Evolutionary conservation across 176 grass and related monocot genomes (phyloP).

Genomic region (Avena eriantha): DNA sequence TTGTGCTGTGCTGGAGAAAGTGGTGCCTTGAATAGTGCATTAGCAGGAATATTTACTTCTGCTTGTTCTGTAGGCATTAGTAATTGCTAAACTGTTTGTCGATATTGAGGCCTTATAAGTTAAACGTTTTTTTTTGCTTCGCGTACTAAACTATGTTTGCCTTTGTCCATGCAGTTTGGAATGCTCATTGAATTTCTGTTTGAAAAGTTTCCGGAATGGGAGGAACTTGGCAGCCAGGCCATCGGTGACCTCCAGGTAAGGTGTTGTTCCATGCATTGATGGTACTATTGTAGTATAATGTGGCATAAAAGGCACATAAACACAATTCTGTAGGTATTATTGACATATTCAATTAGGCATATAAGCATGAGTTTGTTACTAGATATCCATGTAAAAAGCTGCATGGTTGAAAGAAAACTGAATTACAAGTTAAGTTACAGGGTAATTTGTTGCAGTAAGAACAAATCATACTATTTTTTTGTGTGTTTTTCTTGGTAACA

Average conservation of each 20-base stretch:
- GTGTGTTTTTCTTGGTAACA: constrained; percentile 4
- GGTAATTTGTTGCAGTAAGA: neutral
- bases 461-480: neutral
- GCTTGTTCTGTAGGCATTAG: neutral
- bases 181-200: constrained; percentile 98
- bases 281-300: neutral
- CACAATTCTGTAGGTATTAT: neutral
- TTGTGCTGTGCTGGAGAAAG: neutral
- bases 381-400: neutral
- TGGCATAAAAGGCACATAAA: neutral
- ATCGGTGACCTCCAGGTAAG: constrained; percentile 97
- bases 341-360: neutral
- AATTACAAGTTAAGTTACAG: neutral
- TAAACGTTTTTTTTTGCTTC: neutral
- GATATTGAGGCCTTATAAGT: constrained; percentile 5
- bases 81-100: neutral
- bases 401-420: neutral
- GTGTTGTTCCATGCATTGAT: constrained; percentile 21
- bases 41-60: neutral
- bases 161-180: constrained; percentile 79
- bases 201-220: constrained; percentile 93
- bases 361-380: neutral
- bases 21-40: constrained; percentile 8
- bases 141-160: neutral
- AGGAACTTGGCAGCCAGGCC: constrained; percentile 84